phyloP scores from a whole-genome alignment of 2,329 filamentous ascomycete species.

The Aspergillus fischeri region DNA sequence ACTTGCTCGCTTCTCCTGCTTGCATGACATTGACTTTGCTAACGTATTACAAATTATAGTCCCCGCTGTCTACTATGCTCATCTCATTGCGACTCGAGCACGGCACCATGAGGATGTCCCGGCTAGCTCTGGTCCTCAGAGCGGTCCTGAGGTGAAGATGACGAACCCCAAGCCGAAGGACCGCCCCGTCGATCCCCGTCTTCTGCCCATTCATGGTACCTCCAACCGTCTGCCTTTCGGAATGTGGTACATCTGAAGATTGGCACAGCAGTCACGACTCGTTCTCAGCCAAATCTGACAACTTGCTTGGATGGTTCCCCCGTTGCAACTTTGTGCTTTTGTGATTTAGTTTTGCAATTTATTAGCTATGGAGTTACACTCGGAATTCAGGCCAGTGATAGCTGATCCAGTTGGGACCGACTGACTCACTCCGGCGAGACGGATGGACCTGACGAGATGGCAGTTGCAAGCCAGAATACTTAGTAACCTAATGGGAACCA shows the following conservation, averaged over 20 bases:
- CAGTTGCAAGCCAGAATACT: constrained; percentile 6
- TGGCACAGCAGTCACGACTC: not conserved
- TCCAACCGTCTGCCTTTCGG: constrained; percentile 27
- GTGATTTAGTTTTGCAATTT: not conserved
- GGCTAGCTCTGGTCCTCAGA: constrained; percentile 37
- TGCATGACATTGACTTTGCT: constrained; percentile 1
- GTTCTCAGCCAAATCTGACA: not conserved
- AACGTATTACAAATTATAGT: constrained; percentile 27
- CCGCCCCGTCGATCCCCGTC: constrained; percentile 27
- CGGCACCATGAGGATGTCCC: constrained; percentile 64
- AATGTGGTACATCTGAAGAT: constrained; percentile 40
- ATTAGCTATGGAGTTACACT: constrained; percentile 1
- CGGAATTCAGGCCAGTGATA: constrained; percentile 2
- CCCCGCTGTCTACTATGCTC: constrained; percentile 93
- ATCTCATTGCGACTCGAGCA: constrained; percentile 78
- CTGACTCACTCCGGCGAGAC: constrained; percentile 1
- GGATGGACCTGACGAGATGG: constrained; percentile 8
- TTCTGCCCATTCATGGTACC: constrained; percentile 32
- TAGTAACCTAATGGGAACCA: not conserved
- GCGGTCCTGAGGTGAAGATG: constrained; percentile 35
- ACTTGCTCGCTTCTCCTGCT: constrained; percentile 10
- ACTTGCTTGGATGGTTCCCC: not conserved
- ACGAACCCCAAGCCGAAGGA: constrained; percentile 24
- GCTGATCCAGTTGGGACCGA: constrained; percentile 6
- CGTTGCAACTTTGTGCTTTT: not conserved